phyloP scores from a whole-genome alignment of 116 monocot species.

The Posidonia oceanica region DNA sequence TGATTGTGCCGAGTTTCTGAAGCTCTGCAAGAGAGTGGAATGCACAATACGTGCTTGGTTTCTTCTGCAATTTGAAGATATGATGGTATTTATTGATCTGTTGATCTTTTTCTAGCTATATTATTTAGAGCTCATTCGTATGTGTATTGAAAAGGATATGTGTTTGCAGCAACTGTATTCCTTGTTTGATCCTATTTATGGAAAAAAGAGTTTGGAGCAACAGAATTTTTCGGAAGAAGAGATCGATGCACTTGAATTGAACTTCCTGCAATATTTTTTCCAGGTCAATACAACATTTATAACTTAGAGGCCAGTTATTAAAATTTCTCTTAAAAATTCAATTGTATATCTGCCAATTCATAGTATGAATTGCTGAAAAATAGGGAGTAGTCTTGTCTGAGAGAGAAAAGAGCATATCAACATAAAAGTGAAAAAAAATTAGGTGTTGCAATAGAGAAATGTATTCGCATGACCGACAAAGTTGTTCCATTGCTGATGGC shows the following conservation, averaged over 20 bases:
- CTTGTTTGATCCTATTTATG: conserved; percentile 77
- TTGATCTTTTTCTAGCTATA: neutral
- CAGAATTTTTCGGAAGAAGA: conserved; percentile 62
- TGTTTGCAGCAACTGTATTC: conserved; percentile 74
- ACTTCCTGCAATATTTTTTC: conserved; percentile 66
- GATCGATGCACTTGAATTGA: conserved; percentile 71
- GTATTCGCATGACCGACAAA: no score
- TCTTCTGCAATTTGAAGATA: conserved; percentile 81
- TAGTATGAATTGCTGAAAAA: no score
- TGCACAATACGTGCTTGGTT: conserved; percentile 98
- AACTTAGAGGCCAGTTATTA: no score
- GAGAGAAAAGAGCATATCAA: no score
- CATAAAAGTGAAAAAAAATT: no score
- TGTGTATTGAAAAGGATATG: neutral
- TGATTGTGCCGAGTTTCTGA: conserved; percentile 80
- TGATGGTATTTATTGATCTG: conserved; percentile 41
- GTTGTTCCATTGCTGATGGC: no score
- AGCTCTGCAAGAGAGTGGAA: conserved; percentile 91
- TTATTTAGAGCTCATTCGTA: neutral
- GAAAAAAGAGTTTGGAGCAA: conserved; percentile 57
- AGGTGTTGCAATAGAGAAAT: no score
- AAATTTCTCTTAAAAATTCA: no score
- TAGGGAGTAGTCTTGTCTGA: no score
- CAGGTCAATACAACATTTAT: conserved; percentile 26
- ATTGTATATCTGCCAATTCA: no score